These are phyloP conservation scores for Phaffia tasmanica DNA, from an alignment of 768 basidiomycete species.

Conservation along the genomic window DNA sequence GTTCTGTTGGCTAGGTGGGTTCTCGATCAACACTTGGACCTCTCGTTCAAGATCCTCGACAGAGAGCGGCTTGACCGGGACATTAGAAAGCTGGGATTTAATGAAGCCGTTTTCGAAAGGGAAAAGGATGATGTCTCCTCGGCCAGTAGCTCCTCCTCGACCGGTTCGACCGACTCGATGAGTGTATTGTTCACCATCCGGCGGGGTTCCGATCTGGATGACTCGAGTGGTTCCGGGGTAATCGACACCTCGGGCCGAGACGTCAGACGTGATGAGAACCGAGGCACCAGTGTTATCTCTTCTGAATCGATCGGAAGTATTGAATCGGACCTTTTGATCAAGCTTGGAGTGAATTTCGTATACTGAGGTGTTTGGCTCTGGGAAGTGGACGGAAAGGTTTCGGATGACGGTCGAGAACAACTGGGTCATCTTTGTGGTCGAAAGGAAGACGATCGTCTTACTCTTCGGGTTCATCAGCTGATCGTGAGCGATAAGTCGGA, in stretches of 20 bases:
- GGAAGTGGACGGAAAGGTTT: constrained; percentile 41
- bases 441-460: constrained; percentile 71
- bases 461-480: constrained; percentile 60
- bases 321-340: constrained; percentile 49
- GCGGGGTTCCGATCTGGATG: constrained; percentile 78
- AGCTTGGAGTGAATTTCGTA: constrained; percentile 77
- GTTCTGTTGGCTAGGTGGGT: constrained; percentile 37
- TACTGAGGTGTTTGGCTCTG: constrained; percentile 44
- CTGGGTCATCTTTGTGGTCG: constrained; percentile 74
- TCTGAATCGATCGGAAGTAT: constrained; percentile 53
- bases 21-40: constrained; percentile 43
- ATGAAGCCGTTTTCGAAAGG: constrained; percentile 69
- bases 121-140: constrained; percentile 67
- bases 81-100: constrained; percentile 49
- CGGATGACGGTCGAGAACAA: constrained; percentile 57
- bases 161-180: constrained; percentile 81
- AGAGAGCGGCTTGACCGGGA: constrained; percentile 58
- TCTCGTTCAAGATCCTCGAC: constrained; percentile 45
- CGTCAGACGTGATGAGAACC: constrained; percentile 72
- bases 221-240: constrained; percentile 81
- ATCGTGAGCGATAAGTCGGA: constrained; percentile 75
- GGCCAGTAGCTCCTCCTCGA: constrained; percentile 51
- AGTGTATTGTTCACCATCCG: constrained; percentile 58
- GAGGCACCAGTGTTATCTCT: constrained; percentile 46
- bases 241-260: constrained; percentile 79